These are phyloP conservation scores for Aspergillus hancockii DNA, from an alignment of 495 filamentous ascomycete genomes.

Conservation along the genomic window DNA sequence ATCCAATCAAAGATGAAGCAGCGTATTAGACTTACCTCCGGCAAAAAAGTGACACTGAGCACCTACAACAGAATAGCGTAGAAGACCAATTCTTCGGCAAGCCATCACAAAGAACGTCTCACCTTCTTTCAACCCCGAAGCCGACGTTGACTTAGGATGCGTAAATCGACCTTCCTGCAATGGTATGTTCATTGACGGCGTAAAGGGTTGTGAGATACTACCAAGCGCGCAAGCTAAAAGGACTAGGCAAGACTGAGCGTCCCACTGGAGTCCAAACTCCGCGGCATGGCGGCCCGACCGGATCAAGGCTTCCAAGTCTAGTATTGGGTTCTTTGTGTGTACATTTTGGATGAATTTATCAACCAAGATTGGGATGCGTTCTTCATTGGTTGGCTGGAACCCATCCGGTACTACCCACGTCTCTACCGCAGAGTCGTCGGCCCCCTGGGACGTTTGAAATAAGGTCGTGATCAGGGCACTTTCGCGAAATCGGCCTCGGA, in stretches of 20 bases:
- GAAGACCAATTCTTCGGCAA: conserved; percentile 14
- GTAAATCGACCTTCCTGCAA: background rate
- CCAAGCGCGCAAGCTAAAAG: conserved; percentile 23
- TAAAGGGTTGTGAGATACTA: conserved; percentile 12
- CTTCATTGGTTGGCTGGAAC: conserved; percentile 3
- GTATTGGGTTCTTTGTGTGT: conserved; percentile 37
- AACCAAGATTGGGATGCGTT: conserved; percentile 14
- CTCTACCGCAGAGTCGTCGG: background rate
- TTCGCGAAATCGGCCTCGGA: conserved; percentile 6
- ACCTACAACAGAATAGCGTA: conserved; percentile 21
- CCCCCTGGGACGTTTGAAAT: conserved; percentile 7
- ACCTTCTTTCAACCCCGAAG: conserved; percentile 6
- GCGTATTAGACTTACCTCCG: conserved; percentile 15
- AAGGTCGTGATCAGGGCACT: conserved; percentile 9
- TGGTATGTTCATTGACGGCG: background rate
- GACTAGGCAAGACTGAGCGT: conserved; percentile 30
- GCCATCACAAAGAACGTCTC: conserved; percentile 14
- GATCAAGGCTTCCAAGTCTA: conserved; percentile 26
- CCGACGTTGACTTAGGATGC: background rate
- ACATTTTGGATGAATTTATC: conserved; percentile 33
- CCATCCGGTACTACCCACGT: conserved; percentile 7
- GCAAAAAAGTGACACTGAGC: conserved; percentile 25
- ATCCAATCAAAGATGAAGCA: conserved; percentile 1
- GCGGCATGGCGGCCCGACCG: conserved; percentile 20
- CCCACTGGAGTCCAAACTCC: conserved; percentile 26